phyloP scores from a whole-genome alignment of 2,329 filamentous ascomycete genomes.

The Pestalotiopsis sp. region DNA sequence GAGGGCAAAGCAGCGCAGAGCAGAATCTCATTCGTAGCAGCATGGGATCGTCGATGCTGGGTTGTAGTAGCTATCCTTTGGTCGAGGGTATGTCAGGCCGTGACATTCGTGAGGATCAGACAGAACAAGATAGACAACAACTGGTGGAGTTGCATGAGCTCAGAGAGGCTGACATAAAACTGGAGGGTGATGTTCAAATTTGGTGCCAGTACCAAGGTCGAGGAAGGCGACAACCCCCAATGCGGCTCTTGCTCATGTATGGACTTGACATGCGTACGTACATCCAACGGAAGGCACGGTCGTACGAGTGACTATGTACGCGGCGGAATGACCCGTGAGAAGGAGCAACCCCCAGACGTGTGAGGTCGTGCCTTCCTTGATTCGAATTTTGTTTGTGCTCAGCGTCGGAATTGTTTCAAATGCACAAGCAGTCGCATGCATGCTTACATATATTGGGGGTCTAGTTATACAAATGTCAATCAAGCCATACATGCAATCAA shows the following conservation, averaged over 20 bases:
- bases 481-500: neutral
- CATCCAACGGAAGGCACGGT: neutral
- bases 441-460: neutral
- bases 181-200: neutral
- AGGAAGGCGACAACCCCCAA: neutral
- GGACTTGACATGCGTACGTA: neutral
- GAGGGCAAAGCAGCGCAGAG: neutral
- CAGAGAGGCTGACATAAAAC: neutral
- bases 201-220: neutral
- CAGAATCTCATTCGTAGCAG: neutral
- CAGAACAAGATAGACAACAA: neutral
- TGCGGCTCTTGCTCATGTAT: constrained; percentile 1
- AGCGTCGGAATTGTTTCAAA: neutral
- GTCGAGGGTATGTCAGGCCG: neutral
- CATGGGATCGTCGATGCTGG: neutral
- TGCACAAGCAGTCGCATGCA: neutral
- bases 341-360: neutral
- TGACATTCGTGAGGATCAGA: neutral
- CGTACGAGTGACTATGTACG: neutral
- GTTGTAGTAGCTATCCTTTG: neutral
- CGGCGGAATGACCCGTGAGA: neutral
- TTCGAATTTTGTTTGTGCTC: neutral
- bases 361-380: neutral
- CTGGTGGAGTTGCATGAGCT: neutral
- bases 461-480: neutral